Evolutionary conservation across 1,284 basidiomycete species (phyloP).

Genomic region (Phaffia rhodozyma): DNA sequence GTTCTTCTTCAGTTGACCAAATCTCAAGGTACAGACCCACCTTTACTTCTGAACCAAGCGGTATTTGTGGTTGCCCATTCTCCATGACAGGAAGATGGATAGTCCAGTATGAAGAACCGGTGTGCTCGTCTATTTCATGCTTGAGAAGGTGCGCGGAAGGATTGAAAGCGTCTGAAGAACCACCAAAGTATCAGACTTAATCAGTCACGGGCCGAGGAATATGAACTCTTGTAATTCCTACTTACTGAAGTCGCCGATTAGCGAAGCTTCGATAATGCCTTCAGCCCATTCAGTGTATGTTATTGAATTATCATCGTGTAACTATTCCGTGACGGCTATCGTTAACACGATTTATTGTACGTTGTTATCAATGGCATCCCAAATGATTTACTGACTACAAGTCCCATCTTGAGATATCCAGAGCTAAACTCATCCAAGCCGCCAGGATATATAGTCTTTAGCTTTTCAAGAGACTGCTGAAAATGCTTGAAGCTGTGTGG

Average conservation of each 20-base stretch:
- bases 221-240: neutral
- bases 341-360: neutral
- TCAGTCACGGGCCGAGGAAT: neutral
- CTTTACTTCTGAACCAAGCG: slow-evolving; percentile 13
- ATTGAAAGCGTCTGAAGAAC: neutral
- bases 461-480: neutral
- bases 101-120: slow-evolving; percentile 5
- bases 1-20: too few relatives aligned
- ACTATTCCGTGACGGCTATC: neutral
- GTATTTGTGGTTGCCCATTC: slow-evolving; percentile 1
- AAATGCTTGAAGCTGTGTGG: slow-evolving; percentile 1
- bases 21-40: neutral
- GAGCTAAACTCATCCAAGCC: slow-evolving; percentile 4
- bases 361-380: neutral
- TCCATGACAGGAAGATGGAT: neutral
- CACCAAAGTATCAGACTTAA: neutral
- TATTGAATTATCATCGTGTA: slow-evolving; percentile 11
- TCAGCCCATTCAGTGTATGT: slow-evolving; percentile 15
- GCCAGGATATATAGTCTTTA: neutral
- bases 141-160: neutral
- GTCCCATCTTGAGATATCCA: slow-evolving; percentile 6
- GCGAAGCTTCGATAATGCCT: slow-evolving; percentile 1
- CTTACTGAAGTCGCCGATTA: slow-evolving; percentile 17
- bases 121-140: neutral
- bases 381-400: slow-evolving; percentile 1